Conservation (phyloP, 176 grass and related monocot genomes). For the Musa acuminata region DNA sequence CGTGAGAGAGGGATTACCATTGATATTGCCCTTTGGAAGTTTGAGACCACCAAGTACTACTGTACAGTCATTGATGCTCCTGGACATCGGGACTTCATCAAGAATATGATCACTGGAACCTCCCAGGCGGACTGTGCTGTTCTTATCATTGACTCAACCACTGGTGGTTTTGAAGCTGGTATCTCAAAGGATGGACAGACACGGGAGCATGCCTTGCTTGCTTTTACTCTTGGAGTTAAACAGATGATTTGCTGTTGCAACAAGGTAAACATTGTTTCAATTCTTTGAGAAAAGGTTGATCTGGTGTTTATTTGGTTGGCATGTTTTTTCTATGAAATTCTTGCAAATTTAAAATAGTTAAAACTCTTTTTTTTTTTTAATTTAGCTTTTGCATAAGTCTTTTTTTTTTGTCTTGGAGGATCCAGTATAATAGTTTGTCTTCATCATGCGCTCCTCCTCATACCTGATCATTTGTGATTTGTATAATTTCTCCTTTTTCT, state of each 20-base stretch:
- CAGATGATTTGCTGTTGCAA: slow-evolving; percentile 88
- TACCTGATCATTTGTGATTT: neutral
- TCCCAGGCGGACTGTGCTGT: slow-evolving; percentile 73
- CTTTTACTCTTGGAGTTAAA: slow-evolving; percentile 69
- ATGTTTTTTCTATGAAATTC: too few species aligned
- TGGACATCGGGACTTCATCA: slow-evolving; percentile 77
- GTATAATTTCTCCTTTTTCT: neutral
- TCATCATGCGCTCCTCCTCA: too few species aligned
- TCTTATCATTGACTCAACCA: slow-evolving; percentile 72
- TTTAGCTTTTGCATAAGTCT: too few species aligned
- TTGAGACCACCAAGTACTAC: slow-evolving; percentile 65
- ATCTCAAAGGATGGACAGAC: slow-evolving; percentile 77
- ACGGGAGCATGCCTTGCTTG: slow-evolving; percentile 65
- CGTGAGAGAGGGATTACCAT: slow-evolving; percentile 69
- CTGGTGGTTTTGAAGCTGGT: slow-evolving; percentile 80
- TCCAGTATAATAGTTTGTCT: too few species aligned
- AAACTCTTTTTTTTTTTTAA: too few species aligned
- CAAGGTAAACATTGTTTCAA: slow-evolving; percentile 38
- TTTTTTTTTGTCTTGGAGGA: too few species aligned
- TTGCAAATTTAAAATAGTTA: too few species aligned
- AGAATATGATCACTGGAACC: slow-evolving; percentile 78
- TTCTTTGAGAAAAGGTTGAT: too few species aligned
- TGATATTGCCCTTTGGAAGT: slow-evolving; percentile 67
- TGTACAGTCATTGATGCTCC: slow-evolving; percentile 72
- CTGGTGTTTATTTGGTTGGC: too few species aligned